These are phyloP conservation scores for Penicillium occitanis DNA, from an alignment of 2,329 filamentous ascomycete genomes.

Conservation along the genomic window DNA sequence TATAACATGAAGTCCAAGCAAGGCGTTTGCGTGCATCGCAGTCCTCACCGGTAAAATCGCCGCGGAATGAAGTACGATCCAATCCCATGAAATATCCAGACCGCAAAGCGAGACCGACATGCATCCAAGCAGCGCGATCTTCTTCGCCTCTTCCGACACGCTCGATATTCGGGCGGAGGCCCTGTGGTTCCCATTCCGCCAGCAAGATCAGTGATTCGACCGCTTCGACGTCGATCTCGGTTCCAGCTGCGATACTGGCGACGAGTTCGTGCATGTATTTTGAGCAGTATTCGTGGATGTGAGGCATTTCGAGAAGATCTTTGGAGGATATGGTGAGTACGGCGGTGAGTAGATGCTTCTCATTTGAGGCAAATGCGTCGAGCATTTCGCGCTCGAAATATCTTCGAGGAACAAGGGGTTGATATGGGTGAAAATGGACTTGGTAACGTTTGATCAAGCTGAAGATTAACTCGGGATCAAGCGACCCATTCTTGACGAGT, in stretches of 20 bases:
- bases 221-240: slow-evolving; percentile 66
- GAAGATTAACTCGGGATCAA: slow-evolving; percentile 53
- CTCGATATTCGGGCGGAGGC: slow-evolving; percentile 59
- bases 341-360: slow-evolving; percentile 67
- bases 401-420: slow-evolving; percentile 63
- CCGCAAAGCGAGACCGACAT: slow-evolving; percentile 68
- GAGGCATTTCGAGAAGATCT: slow-evolving; percentile 63
- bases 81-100: slow-evolving; percentile 69
- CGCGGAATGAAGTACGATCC: slow-evolving; percentile 66
- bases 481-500: slow-evolving; percentile 45
- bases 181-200: slow-evolving; percentile 71
- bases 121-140: slow-evolving; percentile 75
- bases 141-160: slow-evolving; percentile 70
- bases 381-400: slow-evolving; percentile 58
- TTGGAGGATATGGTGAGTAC: slow-evolving; percentile 70
- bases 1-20: slow-evolving; percentile 69
- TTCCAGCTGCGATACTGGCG: slow-evolving; percentile 64
- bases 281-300: slow-evolving; percentile 65
- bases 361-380: slow-evolving; percentile 57
- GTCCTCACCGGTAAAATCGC: slow-evolving; percentile 59
- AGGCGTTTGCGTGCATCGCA: slow-evolving; percentile 63
- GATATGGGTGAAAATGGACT: slow-evolving; percentile 67
- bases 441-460: slow-evolving; percentile 60
- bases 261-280: slow-evolving; percentile 69
- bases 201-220: slow-evolving; percentile 69